phyloP scores from a whole-genome alignment of 345 rosid genomes.

The Crucihimalaya himalaica region DNA sequence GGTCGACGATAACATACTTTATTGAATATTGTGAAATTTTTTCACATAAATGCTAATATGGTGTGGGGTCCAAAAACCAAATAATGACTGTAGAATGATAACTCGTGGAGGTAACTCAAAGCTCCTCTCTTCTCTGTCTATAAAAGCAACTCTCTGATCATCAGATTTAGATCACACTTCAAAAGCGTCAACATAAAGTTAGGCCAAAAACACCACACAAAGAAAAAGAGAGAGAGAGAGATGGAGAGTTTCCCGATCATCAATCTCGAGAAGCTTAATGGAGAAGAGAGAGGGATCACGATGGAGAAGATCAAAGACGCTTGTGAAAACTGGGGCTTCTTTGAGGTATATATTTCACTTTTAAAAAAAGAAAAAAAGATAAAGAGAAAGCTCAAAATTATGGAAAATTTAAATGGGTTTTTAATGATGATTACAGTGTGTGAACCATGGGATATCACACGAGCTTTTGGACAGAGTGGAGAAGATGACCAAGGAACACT shows the following conservation, averaged over 20 bases:
- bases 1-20: neutral
- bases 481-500: conserved; percentile 71
- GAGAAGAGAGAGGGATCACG: conserved; percentile 57
- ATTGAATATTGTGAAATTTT: neutral
- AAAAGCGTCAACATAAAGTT: conserved; percentile 28
- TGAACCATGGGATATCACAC: conserved; percentile 74
- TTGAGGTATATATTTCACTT: conserved; percentile 55
- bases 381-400: neutral
- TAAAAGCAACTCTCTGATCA: conserved; percentile 21
- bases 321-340: conserved; percentile 98
- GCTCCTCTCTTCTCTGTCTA: conserved; percentile 28
- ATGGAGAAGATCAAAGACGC: conserved; percentile 87
- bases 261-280: conserved; percentile 63
- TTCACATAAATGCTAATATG: neutral
- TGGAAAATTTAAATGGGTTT: no score
- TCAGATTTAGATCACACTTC: conserved; percentile 24
- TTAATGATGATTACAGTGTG: conserved; percentile 42
- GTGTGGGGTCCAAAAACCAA: conserved; percentile 23
- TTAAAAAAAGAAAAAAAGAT: neutral
- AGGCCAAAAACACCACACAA: neutral
- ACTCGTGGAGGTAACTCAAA: conserved; percentile 33
- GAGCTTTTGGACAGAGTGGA: conserved; percentile 79
- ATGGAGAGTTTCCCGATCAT: conserved; percentile 81
- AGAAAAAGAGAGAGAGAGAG: neutral
- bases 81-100: conserved; percentile 22